phyloP scores from a whole-genome alignment of 768 basidiomycete genomes.

The Trametes coccinea region DNA sequence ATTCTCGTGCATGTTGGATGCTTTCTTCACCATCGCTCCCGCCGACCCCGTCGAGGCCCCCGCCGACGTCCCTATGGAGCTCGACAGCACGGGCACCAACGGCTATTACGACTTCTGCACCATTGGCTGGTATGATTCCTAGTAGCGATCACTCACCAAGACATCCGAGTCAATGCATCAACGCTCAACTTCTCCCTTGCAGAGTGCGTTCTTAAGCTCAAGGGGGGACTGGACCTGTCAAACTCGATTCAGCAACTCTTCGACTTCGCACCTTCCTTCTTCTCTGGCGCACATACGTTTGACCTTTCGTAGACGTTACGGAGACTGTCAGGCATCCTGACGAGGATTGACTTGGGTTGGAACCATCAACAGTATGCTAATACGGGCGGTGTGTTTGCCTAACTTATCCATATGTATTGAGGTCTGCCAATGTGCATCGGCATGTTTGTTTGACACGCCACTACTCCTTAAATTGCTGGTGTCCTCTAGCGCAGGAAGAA shows the following conservation, averaged over 20 bases:
- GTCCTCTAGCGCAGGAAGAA: no score
- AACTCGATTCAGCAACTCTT: not conserved
- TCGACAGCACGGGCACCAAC: slow-evolving; percentile 6
- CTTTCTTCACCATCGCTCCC: slow-evolving; percentile 20
- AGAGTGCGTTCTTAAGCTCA: not conserved
- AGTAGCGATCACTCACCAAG: no score
- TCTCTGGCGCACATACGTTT: not conserved
- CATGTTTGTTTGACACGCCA: no score
- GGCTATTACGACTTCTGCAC: slow-evolving; percentile 9
- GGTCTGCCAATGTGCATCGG: no score
- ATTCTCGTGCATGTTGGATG: slow-evolving; percentile 10
- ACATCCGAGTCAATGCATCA: not conserved
- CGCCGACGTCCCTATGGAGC: not conserved
- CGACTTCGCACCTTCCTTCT: not conserved
- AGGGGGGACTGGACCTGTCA: no score
- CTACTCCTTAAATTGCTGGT: no score
- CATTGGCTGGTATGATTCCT: slow-evolving; percentile 9
- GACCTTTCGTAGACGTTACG: not conserved
- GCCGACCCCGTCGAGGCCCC: slow-evolving; percentile 12
- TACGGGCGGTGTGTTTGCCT: no score
- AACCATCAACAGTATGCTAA: not conserved
- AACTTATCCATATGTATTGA: no score
- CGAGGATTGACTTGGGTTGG: not conserved
- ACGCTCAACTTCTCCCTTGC: no score
- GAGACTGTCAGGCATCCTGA: not conserved